phyloP scores from a whole-genome alignment of 805 yeast genomes.

The Candida sakaeoensis region DNA sequence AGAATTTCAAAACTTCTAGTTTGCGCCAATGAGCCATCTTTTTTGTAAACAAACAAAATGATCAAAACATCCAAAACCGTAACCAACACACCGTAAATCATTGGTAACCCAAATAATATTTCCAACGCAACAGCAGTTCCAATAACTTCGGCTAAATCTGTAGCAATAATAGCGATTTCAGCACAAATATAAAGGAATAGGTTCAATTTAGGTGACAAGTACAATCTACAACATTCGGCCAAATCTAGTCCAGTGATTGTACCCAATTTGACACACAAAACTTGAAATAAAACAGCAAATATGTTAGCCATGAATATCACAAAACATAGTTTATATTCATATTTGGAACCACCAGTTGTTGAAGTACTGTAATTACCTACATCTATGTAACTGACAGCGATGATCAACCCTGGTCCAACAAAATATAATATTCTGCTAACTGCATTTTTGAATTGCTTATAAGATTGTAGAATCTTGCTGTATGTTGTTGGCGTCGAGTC shows the following conservation, averaged over 20 bases:
- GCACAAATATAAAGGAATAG: slow-evolving; percentile 63
- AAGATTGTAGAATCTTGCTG: not conserved
- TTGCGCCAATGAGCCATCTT: slow-evolving; percentile 68
- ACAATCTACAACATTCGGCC: slow-evolving; percentile 76
- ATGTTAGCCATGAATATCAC: slow-evolving; percentile 72
- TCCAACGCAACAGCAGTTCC: slow-evolving; percentile 88
- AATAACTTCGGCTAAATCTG: slow-evolving; percentile 91
- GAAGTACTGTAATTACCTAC: slow-evolving; percentile 93
- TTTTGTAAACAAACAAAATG: slow-evolving; percentile 72
- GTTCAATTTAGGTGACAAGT: slow-evolving; percentile 67
- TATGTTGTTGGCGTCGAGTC: not conserved
- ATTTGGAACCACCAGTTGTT: slow-evolving; percentile 82
- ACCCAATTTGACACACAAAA: slow-evolving; percentile 80
- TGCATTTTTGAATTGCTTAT: not conserved
- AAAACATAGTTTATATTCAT: slow-evolving; percentile 69
- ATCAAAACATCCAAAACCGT: slow-evolving; percentile 81
- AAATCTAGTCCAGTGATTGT: slow-evolving; percentile 86
- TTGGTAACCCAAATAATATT: slow-evolving; percentile 71
- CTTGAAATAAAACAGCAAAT: slow-evolving; percentile 80
- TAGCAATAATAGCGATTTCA: slow-evolving; percentile 84
- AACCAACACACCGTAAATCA: slow-evolving; percentile 68
- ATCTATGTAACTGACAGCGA: slow-evolving; percentile 88
- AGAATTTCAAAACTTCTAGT: slow-evolving; percentile 75
- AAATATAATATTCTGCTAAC: slow-evolving; percentile 34
- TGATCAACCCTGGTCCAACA: slow-evolving; percentile 85